These are phyloP conservation scores for Penicillium arizonense DNA, from an alignment of 495 filamentous ascomycete species.

Conservation along the genomic window DNA sequence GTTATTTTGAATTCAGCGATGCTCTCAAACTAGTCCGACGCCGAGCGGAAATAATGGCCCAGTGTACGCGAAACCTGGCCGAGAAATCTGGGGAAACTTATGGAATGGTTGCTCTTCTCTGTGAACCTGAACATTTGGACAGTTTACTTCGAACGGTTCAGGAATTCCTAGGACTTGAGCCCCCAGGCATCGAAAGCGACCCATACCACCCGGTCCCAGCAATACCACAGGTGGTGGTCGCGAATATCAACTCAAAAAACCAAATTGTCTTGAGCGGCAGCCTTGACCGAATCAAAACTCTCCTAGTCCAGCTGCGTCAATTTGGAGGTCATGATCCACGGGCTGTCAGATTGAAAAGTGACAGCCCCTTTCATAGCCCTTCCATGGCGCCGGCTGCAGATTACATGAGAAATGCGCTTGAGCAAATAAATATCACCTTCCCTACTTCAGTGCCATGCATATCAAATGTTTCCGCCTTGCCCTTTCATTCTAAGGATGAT, in stretches of 20 bases:
- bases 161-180: conserved; percentile 70
- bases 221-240: conserved; percentile 85
- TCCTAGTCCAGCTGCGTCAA: conserved; percentile 86
- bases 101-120: conserved; percentile 92
- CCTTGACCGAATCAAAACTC: conserved; percentile 76
- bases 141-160: conserved; percentile 68
- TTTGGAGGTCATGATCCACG: conserved; percentile 93
- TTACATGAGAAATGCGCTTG: conserved; percentile 66
- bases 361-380: conserved; percentile 89
- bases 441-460: conserved; percentile 74
- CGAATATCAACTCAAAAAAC: conserved; percentile 93
- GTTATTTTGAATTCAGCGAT: conserved; percentile 73
- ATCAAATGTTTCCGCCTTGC: conserved; percentile 79
- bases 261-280: conserved; percentile 94
- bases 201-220: conserved; percentile 62
- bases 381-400: conserved; percentile 84
- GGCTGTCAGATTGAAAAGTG: conserved; percentile 81
- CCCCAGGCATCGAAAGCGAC: conserved; percentile 58
- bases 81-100: conserved; percentile 66
- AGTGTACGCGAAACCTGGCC: conserved; percentile 63
- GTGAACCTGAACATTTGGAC: conserved; percentile 70
- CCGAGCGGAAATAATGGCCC: conserved; percentile 82
- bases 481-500: conserved; percentile 69
- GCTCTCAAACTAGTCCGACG: conserved; percentile 72
- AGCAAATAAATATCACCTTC: conserved; percentile 61